Evolutionary conservation across 2,329 filamentous ascomycete genomes (phyloP), one percentile per base, ranked within the genome.

Genomic region (Aschersonia sp.): DNA sequence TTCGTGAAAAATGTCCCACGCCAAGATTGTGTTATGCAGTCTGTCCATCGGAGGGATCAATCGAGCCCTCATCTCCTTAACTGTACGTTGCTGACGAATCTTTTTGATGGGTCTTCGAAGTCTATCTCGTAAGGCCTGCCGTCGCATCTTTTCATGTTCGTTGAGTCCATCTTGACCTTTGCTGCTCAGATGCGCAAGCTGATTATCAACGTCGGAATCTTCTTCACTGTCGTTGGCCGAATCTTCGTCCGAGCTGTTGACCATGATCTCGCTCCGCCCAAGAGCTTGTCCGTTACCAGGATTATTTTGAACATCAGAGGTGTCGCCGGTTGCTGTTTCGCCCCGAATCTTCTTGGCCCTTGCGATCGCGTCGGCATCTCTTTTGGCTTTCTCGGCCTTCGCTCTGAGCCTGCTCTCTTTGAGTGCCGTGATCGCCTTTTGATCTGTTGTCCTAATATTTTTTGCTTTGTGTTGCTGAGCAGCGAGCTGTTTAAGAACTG

Each of bases 1-100:
- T 44, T 80, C 71, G 58, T 95, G 85, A 63, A 96, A 98, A 54
- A 94, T 94, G 54, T 98, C 86, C 92, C 92, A 98, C 48, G 84
- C 78, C 3, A 98, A 77, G 46, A 98, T 88, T 20, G 83, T 83
- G 56, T 85, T 82, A 61, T 97, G 92, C 31, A 98, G 68, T 12
- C 79, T 74, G 40, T 88, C 84, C 66, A 98, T 84, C 54, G 94
- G 87, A 5, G 94, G 92, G 32, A 89, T 85, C 51, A 98, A 73
- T 52, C 92, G 84, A 53, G 92, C 91, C 56, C 91, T 84, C 80
- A 96, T 91, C 65, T 98, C 92, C 64, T 94, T 94, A 44, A 84
- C 80, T 12, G 89, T 91, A 45, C 91, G 80, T 52, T 83, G 73
- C 46, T 88, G 78, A 61, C 87, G 85, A 54, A 79, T 71, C 68